Base-by-base conservation (phyloP, 352 stramenopile species). In the Phytopythium boreale region DNA sequence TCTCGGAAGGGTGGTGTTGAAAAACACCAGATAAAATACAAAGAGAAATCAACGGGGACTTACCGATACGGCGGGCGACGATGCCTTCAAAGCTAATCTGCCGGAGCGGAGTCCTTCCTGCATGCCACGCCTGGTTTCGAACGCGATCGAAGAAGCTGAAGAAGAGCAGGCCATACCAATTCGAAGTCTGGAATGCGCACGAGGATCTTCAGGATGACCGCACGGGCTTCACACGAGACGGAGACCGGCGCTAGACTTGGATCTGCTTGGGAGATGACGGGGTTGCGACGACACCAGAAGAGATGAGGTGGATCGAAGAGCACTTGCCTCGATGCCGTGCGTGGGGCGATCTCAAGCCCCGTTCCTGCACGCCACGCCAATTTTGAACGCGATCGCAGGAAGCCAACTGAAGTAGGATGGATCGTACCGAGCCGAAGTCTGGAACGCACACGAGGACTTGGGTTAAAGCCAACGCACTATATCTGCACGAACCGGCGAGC, bases 1-100 rank as follows among this genome's bases (percentile, higher is more conserved):
- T 61, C 27, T 57, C 47, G 11, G 6, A 43, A 20, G 61, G 39
- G 66, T 63, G 61, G 61, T 17, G 66, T 68, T 72, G 52, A 72
- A 53, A 72, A 72, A 72, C 66, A 68, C 61, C 60, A 6, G 19
- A 51, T 15, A 2, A 53, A 27, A 31, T 9, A n/a, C 17, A 39
- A 60, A 61, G 19, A 9, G 19, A 37, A 50, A 50, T 47, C 27
- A 59, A 56, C 12, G 19, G 29, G 24, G 39, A 49, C 39, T 19
- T 37, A 51, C 37, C 44, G 39, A n/a, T 9, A 9, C 4, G 39
- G 39, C 39, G 11, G 6, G 15, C 6, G 39, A 14, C 39, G 39
- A 22, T 12, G 3, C 4, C 41, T 49, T 19, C 47, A 14, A 53
- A 15, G 47, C 31, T 27, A 1, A 8, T 4, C n/a, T 53, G 47